Evolutionary conservation across 345 rosid species (phyloP), one percentile per base, ranked within the genome.

Genomic region (Moricandia moricandioides): DNA sequence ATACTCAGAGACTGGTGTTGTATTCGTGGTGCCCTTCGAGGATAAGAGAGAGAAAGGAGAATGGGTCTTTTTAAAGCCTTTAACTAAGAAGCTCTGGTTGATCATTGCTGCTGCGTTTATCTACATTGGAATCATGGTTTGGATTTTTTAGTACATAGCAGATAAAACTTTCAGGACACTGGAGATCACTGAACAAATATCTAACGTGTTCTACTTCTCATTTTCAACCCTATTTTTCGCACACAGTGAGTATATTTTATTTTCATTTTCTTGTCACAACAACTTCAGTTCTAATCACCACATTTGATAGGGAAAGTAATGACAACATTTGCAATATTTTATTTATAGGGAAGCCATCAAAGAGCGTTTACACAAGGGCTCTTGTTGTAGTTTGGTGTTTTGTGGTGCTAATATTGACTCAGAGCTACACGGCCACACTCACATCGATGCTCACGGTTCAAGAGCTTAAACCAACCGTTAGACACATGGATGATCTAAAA

Each of bases 391-490:
- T 93, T 33, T 93, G 96, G 91, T 88, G 82, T n/a, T 89, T 91
- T 29, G 91, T 87, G 66, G 87, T 93, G 11, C 78, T 91, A 3
- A 80, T 91, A n/a, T 72, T 93, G 12, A 86, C 84, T 2, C 92
- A 89, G 69, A 86, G 90, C 35, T 93, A 91, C 74, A 86, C 98
- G 0, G 97, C 97, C 10, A 89, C 85, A 59, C 81, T 91, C 7
- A 73, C 93, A 0, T 86, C 96, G 8, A 81, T 86, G 16, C 60
- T 91, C 4, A 89, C 96, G 0, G 91, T 89, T 7, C 83, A 91
- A 64, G 78, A 83, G 37, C 83, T 93, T 21, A 40, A 76, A 27
- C 98, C 98, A 1, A 74, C 85, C 0, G 78, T 82, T 6, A 82
- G 74, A 6, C 83, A 85, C 66, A 76, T 87, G 12, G 47, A 74